Evolutionary conservation across 2,329 filamentous ascomycete species (phyloP), one percentile per base, ranked within the genome.

Genomic region (Diaporthe batatas): DNA sequence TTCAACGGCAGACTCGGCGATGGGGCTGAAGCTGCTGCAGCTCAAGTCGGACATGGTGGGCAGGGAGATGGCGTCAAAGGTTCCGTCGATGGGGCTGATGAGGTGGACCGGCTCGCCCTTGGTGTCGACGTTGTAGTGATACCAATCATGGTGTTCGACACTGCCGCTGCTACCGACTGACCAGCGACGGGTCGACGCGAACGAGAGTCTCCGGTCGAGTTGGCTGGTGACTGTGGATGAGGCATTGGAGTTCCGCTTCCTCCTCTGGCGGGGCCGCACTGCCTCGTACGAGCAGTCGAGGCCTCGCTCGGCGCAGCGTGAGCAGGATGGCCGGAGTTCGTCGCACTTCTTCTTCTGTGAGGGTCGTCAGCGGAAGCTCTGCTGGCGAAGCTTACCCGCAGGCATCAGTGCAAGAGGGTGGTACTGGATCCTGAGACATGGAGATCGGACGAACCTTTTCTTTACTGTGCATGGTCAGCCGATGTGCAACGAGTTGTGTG

Each of bases 331-430:
- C 10, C 86, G 84, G 44, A 79, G 81, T 78, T 89, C 87, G 76
- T 89, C 86, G 76, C 87, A 89, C 80, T 89, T 89, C 79, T 90
- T 90, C 79, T 90, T 89, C 87, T 89, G 73, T 75, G 39, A 36
- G 25, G 25, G 18, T 36, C 23, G 71, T 51, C 29, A 73, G 73
- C 47, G 29, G 23, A 21, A 34, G 39, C 49, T 67, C 57, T 68
- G 53, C 57, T 21, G 21, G 7, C 39, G 11, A 47, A 29, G 11
- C 32, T 14, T 51, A 11, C 32, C 39, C 16, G 39, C 16, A 53
- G 14, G n/a, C 12, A 11, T 36, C 21, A 10, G 47, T 1, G 6
- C 11, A 36, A 21, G 62, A 29, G 32, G 32, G 47, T 67, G 32
- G 62, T 53, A 39, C 21, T 67, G 10, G 47, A 18, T 51, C 62